Percentiles rank a stretch among this genome's conserved stretches.
These are phyloP conservation scores for Neonectria ditissima DNA, from an alignment of 2,329 filamentous ascomycete genomes.

Conservation along the genomic window DNA sequence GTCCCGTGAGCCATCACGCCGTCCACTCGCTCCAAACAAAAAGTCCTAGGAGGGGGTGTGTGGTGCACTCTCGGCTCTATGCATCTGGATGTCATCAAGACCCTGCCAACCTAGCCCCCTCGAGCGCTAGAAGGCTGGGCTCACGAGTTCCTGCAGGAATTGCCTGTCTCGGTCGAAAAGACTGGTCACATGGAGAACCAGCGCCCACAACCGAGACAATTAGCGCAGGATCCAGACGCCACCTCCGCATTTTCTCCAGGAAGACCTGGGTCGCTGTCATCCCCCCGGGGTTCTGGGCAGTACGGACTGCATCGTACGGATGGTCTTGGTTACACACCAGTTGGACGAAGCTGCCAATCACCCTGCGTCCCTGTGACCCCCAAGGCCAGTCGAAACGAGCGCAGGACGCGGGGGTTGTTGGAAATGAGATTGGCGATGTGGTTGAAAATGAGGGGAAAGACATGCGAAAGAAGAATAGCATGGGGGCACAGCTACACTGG, in stretches of 20 bases:
- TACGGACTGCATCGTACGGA: background rate
- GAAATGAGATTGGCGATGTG: constrained; percentile 16
- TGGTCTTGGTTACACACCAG: constrained; percentile 6
- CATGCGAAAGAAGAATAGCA: constrained; percentile 10
- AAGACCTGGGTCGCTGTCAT: constrained; percentile 11
- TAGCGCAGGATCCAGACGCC: constrained; percentile 28
- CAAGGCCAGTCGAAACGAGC: constrained; percentile 14
- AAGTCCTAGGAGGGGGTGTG: background rate
- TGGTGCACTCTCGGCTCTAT: background rate
- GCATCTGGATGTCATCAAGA: constrained; percentile 1
- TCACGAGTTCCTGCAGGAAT: constrained; percentile 35
- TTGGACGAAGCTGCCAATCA: constrained; percentile 16
- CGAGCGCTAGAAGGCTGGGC: constrained; percentile 7
- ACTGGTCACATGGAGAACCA: constrained; percentile 29
- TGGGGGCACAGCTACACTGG: constrained; percentile 18
- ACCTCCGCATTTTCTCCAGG: constrained; percentile 31
- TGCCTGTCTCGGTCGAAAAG: constrained; percentile 12
- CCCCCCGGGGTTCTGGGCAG: background rate
- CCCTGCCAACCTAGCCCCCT: background rate
- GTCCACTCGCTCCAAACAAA: background rate
- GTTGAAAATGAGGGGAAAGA: constrained; percentile 17
- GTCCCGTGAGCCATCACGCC: constrained; percentile 20
- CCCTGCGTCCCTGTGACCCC: constrained; percentile 19
- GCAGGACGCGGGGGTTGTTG: constrained; percentile 6
- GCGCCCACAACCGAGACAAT: constrained; percentile 25